Conservation (phyloP, 441 rosid genomes). For the Corymbia calophylla region DNA sequence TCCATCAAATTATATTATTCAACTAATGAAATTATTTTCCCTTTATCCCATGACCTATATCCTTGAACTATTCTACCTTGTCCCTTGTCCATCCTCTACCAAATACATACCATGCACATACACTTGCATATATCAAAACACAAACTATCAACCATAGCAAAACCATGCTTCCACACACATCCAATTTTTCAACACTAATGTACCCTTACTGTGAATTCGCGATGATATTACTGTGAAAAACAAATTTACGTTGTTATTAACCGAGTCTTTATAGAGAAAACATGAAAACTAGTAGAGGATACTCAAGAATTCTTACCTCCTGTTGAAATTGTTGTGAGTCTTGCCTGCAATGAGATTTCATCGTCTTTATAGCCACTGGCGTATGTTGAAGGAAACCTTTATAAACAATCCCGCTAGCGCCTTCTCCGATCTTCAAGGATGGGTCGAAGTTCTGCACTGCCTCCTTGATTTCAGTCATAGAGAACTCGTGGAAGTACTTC, state of each 20-base stretch:
- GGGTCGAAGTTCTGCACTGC: constrained; percentile 68
- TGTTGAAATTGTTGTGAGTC: constrained; percentile 80
- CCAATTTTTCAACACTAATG: too few species aligned
- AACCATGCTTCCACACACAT: too few species aligned
- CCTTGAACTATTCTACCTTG: too few species aligned
- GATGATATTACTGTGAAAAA: not conserved
- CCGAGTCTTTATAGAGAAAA: not conserved
- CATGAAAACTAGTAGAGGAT: not conserved
- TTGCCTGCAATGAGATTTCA: constrained; percentile 64
- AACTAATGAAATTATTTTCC: too few species aligned
- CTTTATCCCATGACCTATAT: too few species aligned
- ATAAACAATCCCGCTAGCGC: constrained; percentile 88
- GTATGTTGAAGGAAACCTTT: constrained; percentile 57
- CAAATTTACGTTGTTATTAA: not conserved
- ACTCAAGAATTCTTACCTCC: constrained; percentile 45
- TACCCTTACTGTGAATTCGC: not conserved
- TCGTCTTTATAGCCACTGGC: constrained; percentile 71
- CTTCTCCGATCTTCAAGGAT: constrained; percentile 80
- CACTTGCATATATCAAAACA: too few species aligned
- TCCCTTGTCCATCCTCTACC: too few species aligned
- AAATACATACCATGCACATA: too few species aligned
- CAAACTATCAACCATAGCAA: too few species aligned
- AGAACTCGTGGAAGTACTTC: constrained; percentile 58
- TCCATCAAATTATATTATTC: too few species aligned
- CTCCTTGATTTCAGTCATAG: constrained; percentile 63